Base-by-base conservation (phyloP, 805 yeast genomes). In the Candida pini region DNA sequence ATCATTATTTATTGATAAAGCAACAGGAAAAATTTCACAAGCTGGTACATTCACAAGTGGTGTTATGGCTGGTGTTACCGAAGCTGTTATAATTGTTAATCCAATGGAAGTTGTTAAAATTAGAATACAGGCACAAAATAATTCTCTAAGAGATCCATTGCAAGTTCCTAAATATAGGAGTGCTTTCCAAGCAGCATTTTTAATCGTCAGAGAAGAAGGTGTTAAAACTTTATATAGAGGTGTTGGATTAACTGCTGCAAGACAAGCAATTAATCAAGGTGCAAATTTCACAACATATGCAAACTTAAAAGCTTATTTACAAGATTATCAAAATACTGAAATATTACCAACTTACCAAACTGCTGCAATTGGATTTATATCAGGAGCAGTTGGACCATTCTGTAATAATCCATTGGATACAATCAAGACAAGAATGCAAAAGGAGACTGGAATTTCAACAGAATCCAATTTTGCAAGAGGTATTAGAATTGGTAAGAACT, bases 261-360 rank as follows among this genome's bases (percentile, higher is more conserved):
- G 98, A 69, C 98, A 90, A 63, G 97, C 97, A 19, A 81, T 96
- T 39, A 90, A 90, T 69, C 98, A 90, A 66, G 98, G 97, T 69
- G 97, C 94, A 31, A 90, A 92, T 66, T 90, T 90, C 64, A 90
- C 97, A 3, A 95, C 87, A 20, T 90, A 90, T 67, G 83, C 96
- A 18, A 81, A 82, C 60, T 65, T 89, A 49, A 87, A 82, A 59
- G 81, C 79, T 51, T 68, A 58, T 47, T 71, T 87, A 49, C 82
- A 77, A 55, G 76, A 73, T 26, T 65, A 73, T 53, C 86, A 81
- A 45, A 60, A 68, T 28, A 49, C 69, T 2, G 68, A 67, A 36
- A 67, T 70, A 30, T 73, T 90, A 43, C 96, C 98, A 38, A 72
- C 90, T 27, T 90, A 95, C 87, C 95, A 90, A 66, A 92, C 97